Evolutionary conservation across 2,329 filamentous ascomycete genomes (phyloP).

Genomic region (Arthroderma uncinatum): DNA sequence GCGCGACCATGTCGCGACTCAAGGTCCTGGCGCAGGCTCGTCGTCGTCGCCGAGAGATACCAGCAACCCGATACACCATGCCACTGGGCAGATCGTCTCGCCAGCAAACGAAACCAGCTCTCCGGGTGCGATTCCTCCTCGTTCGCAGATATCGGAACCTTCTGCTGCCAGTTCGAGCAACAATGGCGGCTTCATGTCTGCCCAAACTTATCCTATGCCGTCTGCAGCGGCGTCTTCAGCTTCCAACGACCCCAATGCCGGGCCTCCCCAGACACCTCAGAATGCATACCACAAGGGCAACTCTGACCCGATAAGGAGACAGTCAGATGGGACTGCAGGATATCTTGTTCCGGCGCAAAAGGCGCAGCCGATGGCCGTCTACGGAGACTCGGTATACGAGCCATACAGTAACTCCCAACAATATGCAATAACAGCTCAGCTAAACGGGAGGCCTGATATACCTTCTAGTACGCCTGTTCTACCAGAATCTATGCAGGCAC

Average conservation of each 20-base stretch:
- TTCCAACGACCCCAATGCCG: not conserved
- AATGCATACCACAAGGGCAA: constrained; percentile 13
- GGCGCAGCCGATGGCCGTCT: constrained; percentile 20
- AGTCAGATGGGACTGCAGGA: constrained; percentile 16
- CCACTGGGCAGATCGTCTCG: constrained; percentile 22
- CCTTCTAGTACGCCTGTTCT: constrained; percentile 7
- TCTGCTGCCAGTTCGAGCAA: constrained; percentile 4
- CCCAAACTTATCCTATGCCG: constrained; percentile 4
- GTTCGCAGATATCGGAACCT: constrained; percentile 1
- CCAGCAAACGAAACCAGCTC: constrained; percentile 9
- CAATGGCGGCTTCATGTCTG: constrained; percentile 5
- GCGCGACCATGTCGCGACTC: constrained; percentile 34
- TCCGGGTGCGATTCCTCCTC: constrained; percentile 1
- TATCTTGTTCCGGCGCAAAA: constrained; percentile 6
- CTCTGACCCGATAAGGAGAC: not conserved
- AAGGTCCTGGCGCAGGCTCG: constrained; percentile 18
- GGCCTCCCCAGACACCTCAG: constrained; percentile 3
- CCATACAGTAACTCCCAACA: constrained; percentile 6
- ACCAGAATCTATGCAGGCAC: constrained; percentile 9
- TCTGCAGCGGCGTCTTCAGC: constrained; percentile 19
- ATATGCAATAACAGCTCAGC: not conserved
- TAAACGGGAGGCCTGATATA: constrained; percentile 5
- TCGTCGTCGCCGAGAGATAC: not conserved
- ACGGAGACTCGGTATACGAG: constrained; percentile 19
- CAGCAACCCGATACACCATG: constrained; percentile 2